Conservation (phyloP, 805 yeast species). For the Metschnikowia vanudenii region DNA sequence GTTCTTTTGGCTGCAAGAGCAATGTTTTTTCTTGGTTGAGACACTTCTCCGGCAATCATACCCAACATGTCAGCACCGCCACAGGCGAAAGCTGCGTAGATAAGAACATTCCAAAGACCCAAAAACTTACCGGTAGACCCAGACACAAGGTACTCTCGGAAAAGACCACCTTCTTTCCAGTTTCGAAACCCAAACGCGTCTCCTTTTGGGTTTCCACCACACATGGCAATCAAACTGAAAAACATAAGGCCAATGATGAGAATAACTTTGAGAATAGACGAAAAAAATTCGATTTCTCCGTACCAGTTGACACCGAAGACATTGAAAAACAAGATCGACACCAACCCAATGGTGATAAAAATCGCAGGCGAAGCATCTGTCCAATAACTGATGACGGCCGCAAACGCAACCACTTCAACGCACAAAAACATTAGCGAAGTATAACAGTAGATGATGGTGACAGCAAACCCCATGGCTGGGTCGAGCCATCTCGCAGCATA, state of each 20-base stretch:
- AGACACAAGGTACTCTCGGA: conserved; percentile 25
- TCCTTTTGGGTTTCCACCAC: conserved; percentile 37
- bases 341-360: conserved; percentile 30
- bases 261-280: conserved; percentile 22
- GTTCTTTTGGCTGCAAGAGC: conserved; percentile 36
- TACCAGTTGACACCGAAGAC: conserved; percentile 26
- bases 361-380: conserved; percentile 32
- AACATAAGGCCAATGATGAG: conserved; percentile 38
- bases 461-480: conserved; percentile 37
- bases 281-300: conserved; percentile 22
- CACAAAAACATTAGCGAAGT: conserved; percentile 35
- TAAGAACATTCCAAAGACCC: conserved; percentile 61
- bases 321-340: conserved; percentile 30
- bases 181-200: conserved; percentile 37
- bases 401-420: conserved; percentile 33
- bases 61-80: conserved; percentile 46
- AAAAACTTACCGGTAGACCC: conserved; percentile 64
- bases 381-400: conserved; percentile 32
- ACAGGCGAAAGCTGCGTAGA: conserved; percentile 65
- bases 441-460: conserved; percentile 33
- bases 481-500: conserved; percentile 36
- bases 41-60: conserved; percentile 40
- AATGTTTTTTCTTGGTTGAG: conserved; percentile 40
- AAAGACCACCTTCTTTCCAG: conserved; percentile 36
- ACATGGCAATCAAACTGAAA: conserved; percentile 37